phyloP scores from a whole-genome alignment of 192 early-diverging fungal species.

The Coemansia sp. region DNA sequence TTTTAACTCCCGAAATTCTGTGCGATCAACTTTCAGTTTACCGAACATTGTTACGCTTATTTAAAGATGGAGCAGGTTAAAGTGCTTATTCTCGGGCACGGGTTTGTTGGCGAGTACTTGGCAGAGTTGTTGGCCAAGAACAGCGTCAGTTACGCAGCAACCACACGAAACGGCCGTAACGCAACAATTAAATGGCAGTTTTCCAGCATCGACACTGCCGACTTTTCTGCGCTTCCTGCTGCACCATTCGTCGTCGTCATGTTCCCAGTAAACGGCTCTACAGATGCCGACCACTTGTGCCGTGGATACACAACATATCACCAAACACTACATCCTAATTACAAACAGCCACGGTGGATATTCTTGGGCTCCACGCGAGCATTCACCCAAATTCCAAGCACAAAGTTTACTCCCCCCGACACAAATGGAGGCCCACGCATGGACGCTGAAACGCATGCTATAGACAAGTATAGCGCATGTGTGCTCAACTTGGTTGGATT shows the following conservation, averaged over 20 bases:
- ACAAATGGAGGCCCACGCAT: slow-evolving; percentile 26
- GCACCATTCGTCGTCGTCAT: slow-evolving; percentile 35
- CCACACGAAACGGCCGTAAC: slow-evolving; percentile 44
- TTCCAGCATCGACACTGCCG: background rate
- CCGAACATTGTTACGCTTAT: too few species aligned
- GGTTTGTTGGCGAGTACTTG: slow-evolving; percentile 48
- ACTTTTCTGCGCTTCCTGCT: slow-evolving; percentile 18
- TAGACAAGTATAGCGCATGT: slow-evolving; percentile 14
- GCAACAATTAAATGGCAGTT: slow-evolving; percentile 37
- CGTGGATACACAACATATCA: slow-evolving; percentile 17
- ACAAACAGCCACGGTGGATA: slow-evolving; percentile 25
- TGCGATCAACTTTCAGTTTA: too few species aligned
- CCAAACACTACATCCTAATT: background rate
- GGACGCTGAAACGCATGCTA: slow-evolving; percentile 37
- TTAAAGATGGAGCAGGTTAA: background rate
- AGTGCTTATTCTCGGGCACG: slow-evolving; percentile 42
- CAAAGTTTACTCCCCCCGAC: slow-evolving; percentile 25
- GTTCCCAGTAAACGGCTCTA: slow-evolving; percentile 37
- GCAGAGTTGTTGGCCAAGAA: slow-evolving; percentile 8
- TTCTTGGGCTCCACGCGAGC: slow-evolving; percentile 45
- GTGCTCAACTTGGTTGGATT: slow-evolving; percentile 51
- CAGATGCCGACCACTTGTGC: slow-evolving; percentile 12
- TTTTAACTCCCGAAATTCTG: too few species aligned
- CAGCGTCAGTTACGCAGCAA: slow-evolving; percentile 13
- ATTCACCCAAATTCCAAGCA: slow-evolving; percentile 48